phyloP scores from a whole-genome alignment of 257 asterid species.

The Apocynum venetum region DNA sequence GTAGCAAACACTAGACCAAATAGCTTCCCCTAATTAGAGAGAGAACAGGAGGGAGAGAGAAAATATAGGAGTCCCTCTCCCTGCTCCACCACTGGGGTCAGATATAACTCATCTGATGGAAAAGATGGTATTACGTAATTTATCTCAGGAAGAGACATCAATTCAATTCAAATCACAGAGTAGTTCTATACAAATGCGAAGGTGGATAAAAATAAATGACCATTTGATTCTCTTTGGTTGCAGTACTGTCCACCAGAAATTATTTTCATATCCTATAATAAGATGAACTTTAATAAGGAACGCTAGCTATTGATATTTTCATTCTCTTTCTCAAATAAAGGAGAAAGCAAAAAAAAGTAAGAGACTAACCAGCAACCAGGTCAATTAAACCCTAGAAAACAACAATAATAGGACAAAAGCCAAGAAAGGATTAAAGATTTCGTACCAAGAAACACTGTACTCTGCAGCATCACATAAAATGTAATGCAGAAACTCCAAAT shows the following conservation, averaged over 20 bases:
- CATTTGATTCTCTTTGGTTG: background rate
- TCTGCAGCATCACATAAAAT: background rate
- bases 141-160: background rate
- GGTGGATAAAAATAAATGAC: too few species aligned
- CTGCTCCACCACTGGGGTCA: background rate
- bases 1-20: background rate
- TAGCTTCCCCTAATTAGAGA: background rate
- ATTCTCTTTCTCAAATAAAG: background rate
- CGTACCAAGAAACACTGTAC: conserved; percentile 1
- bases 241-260: background rate
- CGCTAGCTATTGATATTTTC: background rate
- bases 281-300: background rate
- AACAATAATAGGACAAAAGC: background rate
- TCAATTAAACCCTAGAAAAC: background rate
- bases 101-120: background rate
- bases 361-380: background rate
- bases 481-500: conserved; percentile 1
- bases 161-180: background rate
- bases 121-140: background rate
- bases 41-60: background rate
- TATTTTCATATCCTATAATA: background rate
- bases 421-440: background rate
- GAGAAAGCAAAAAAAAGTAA: background rate
- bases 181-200: background rate
- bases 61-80: background rate